These are phyloP conservation scores for Aspergillus texensis DNA, from an alignment of 2,329 filamentous ascomycete species.

Conservation along the genomic window DNA sequence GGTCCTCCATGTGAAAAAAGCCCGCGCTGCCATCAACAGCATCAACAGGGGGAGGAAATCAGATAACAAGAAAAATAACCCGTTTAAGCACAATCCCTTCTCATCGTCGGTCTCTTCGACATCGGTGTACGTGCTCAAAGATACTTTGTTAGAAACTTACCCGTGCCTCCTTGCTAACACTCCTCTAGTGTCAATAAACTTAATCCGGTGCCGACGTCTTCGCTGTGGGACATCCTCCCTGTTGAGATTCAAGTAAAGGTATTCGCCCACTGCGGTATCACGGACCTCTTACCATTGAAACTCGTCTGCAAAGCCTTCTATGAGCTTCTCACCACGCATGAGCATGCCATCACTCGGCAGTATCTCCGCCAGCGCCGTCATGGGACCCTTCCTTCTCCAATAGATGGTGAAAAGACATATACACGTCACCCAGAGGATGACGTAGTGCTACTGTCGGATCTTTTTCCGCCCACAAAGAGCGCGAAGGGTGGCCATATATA, in stretches of 20 bases:
- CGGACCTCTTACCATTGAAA: slow-evolving; percentile 39
- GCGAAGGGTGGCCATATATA: slow-evolving; percentile 42
- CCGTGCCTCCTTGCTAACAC: slow-evolving; percentile 14
- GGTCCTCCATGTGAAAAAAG: slow-evolving; percentile 34
- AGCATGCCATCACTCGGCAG: slow-evolving; percentile 44
- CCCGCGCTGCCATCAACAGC: slow-evolving; percentile 34
- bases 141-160: background rate
- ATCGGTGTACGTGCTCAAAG: slow-evolving; percentile 24
- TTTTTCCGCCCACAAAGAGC: slow-evolving; percentile 43
- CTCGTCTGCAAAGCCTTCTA: slow-evolving; percentile 44
- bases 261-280: slow-evolving; percentile 43
- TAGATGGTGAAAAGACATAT: slow-evolving; percentile 38
- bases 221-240: slow-evolving; percentile 43
- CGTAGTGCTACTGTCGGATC: slow-evolving; percentile 46
- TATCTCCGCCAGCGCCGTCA: slow-evolving; percentile 46
- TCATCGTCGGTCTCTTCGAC: slow-evolving; percentile 26
- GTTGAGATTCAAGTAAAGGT: slow-evolving; percentile 47
- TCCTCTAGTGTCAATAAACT: slow-evolving; percentile 26
- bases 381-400: slow-evolving; percentile 45
- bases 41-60: slow-evolving; percentile 33
- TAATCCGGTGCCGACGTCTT: slow-evolving; percentile 31
- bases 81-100: slow-evolving; percentile 24
- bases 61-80: slow-evolving; percentile 28
- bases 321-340: slow-evolving; percentile 39
- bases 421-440: slow-evolving; percentile 47